Conservation (phyloP, 106 monocot genomes). For the Dioscorea zingiberensis region DNA sequence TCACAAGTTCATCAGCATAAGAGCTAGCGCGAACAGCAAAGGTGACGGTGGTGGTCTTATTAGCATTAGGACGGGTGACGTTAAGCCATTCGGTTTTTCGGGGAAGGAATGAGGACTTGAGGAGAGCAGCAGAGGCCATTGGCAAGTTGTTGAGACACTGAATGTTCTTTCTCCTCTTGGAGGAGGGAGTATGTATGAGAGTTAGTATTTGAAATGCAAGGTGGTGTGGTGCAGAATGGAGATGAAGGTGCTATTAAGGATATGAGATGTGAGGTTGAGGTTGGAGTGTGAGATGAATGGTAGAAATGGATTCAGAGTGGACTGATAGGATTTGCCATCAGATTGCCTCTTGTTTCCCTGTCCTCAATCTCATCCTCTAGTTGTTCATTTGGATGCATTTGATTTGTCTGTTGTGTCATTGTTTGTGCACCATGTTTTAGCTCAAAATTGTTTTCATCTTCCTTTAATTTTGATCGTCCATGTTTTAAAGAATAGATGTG, state of each 20-base stretch:
- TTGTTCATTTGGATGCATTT: background rate
- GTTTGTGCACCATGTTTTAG: background rate
- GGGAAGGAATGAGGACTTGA: constrained; percentile 93
- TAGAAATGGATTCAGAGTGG: constrained; percentile 8
- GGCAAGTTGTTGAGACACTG: background rate
- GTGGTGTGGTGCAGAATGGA: constrained; percentile 13
- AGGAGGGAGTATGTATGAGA: constrained; percentile 9
- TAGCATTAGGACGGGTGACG: background rate
- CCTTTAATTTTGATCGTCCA: background rate
- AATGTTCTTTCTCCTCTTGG: background rate
- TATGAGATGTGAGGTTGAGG: constrained; percentile 69
- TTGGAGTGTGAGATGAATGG: constrained; percentile 46
- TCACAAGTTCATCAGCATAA: constrained; percentile 85
- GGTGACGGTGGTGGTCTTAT: constrained; percentile 33
- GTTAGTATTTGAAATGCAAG: constrained; percentile 5
- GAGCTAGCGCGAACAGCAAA: constrained; percentile 57
- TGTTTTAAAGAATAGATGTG: background rate
- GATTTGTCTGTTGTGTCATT: background rate
- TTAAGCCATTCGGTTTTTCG: constrained; percentile 63
- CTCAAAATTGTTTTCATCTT: background rate
- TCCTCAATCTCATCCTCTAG: background rate
- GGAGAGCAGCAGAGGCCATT: constrained; percentile 87
- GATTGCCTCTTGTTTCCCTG: constrained; percentile 9
- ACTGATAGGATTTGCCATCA: constrained; percentile 8
- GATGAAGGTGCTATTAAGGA: constrained; percentile 17